Conservation (phyloP, 805 yeast genomes). For the Teunomyces gatunensis region DNA sequence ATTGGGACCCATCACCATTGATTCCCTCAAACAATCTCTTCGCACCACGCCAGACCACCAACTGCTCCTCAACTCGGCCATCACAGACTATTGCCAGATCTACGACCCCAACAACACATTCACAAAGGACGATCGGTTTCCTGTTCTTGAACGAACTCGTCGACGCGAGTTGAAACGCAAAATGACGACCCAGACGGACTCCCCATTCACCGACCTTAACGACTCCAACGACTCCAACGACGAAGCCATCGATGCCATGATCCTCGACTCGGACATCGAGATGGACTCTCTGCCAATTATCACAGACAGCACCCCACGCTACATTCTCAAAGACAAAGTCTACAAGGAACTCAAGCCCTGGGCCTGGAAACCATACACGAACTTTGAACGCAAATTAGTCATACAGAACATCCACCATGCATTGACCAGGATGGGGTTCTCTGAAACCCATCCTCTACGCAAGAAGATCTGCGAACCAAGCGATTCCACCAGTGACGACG, state of each 20-base stretch:
- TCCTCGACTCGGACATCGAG: conserved; percentile 10
- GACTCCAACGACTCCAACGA: conserved; percentile 8
- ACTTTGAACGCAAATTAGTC: conserved; percentile 29
- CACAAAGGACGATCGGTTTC: conserved; percentile 24
- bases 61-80: conserved; percentile 15
- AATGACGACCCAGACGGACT: conserved; percentile 31
- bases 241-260: conserved; percentile 8
- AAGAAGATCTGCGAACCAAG: conserved; percentile 26
- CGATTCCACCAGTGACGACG: conserved; percentile 19
- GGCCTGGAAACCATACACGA: conserved; percentile 32
- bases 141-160: conserved; percentile 21
- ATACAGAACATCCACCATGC: conserved; percentile 35
- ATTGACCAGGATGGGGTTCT: conserved; percentile 40
- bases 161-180: conserved; percentile 21
- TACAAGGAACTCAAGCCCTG: conserved; percentile 41
- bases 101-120: conserved; percentile 30
- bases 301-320: conserved; percentile 6
- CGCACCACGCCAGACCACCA: conserved; percentile 16
- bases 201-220: background rate
- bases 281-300: conserved; percentile 5
- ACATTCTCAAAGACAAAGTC: conserved; percentile 38
- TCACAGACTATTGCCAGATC: conserved; percentile 27
- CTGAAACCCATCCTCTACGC: conserved; percentile 43
- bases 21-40: conserved; percentile 20
- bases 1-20: conserved; percentile 43